Base-by-base conservation (phyloP, 768 basidiomycete species). In the Xanthoconium stramineum region DNA sequence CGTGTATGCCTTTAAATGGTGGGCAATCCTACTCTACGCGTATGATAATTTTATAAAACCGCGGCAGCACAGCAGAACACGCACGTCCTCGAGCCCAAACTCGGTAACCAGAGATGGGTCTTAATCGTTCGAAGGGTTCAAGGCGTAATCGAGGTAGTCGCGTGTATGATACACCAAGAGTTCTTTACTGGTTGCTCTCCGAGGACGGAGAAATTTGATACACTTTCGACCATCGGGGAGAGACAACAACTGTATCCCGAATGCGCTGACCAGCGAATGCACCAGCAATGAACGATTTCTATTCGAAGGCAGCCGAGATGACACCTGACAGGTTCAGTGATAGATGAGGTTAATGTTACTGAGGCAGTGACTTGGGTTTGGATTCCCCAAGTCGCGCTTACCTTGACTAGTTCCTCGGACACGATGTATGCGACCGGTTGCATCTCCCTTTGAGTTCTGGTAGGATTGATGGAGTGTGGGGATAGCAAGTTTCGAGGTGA, bases 21-120 rank as follows among this genome's bases (percentile, higher is more conserved):
- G 94, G 91, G 61, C 93, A 95, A 65, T 97, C 94, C 89, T 93
- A 62, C 44, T 36, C 47, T 14, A 56, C 39, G 48, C 57, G 32
- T 47, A 44, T 38, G 44, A n/a, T n/a, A n/a, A n/a, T n/a, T n/a
- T n/a, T n/a, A 55, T 44, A 24, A 20, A 8, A 37, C 33, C 19
- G 30, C 10, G 10, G 20, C 17, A 54, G 19, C 15, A 42, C 14
- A 38, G 45, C 15, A 39, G 35, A 52, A 47, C 10, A 66, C 74
- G 57, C 62, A 83, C 86, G 65, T 85, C 84, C 62, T 83, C 79
- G 17, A 86, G 69, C 6, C 89, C 86, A 58, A 83, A 83, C 47
- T 83, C 78, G 38, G 68, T 58, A 5, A 53, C 50, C 51, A 58
- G 61, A 29, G 55, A 53, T 12, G 17, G 46, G 47, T 69, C 62